Evolutionary conservation across 345 rosid genomes (phyloP).

Genomic region (Eucalyptus sp.): DNA sequence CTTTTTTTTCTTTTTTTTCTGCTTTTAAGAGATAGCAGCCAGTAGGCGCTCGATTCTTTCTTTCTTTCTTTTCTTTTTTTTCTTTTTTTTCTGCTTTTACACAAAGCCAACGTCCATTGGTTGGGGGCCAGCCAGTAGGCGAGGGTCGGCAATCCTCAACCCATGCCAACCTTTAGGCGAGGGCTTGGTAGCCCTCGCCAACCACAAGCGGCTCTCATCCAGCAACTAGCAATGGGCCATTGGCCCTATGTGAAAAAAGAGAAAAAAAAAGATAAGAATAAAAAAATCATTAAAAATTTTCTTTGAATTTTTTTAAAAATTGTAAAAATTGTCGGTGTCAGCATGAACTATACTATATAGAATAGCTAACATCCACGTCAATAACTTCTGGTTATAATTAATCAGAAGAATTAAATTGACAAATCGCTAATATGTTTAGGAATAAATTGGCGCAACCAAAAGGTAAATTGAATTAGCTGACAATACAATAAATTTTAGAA

Average conservation of each 20-base stretch:
- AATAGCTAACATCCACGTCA: not conserved
- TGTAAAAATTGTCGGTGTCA: accelerated
- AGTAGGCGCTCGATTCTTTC: no score
- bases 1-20: accelerated
- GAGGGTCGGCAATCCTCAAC: accelerated
- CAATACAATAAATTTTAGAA: no score
- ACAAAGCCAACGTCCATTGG: not conserved
- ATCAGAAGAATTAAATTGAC: no score
- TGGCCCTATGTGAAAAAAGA: not conserved
- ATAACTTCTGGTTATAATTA: no score
- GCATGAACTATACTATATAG: accelerated
- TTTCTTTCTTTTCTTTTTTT: accelerated
- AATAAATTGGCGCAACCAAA: not conserved
- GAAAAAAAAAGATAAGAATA: not conserved
- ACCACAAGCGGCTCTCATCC: not conserved
- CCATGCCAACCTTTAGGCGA: not conserved
- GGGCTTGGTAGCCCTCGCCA: not conserved
- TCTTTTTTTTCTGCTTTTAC: not conserved
- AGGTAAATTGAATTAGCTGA: no score
- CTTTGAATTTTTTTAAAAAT: not conserved
- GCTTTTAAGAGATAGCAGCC: no score
- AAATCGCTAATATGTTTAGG: not conserved
- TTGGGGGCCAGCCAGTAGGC: accelerated
- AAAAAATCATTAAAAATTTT: not conserved
- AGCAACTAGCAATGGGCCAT: accelerated